Percentiles rank a stretch among this genome's conserved stretches.
These are phyloP conservation scores for Phytophthora fragariaefolia DNA, from an alignment of 352 stramenopile species.

Conservation along the genomic window DNA sequence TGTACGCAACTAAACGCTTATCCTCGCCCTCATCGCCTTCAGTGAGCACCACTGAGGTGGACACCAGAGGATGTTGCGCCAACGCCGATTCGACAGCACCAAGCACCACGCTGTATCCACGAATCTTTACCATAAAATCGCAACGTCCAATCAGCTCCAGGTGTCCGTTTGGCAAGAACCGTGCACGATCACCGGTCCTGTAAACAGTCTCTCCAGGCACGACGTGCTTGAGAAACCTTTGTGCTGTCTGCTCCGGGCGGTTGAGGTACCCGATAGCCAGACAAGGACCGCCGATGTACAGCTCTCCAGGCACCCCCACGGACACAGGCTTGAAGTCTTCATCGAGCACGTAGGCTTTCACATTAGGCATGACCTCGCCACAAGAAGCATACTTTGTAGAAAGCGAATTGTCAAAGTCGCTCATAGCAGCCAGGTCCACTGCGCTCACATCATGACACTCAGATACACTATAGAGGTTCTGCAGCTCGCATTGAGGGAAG, in stretches of 20 bases:
- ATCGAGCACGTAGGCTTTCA: constrained; percentile 80
- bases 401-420: constrained; percentile 71
- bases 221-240: constrained; percentile 79
- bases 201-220: constrained; percentile 87
- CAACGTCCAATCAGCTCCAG: constrained; percentile 94
- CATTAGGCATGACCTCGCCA: constrained; percentile 87
- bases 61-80: constrained; percentile 83
- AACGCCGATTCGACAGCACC: constrained; percentile 92
- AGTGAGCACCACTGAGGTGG: constrained; percentile 90
- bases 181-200: constrained; percentile 91
- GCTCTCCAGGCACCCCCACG: constrained; percentile 72
- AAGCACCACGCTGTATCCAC: constrained; percentile 94
- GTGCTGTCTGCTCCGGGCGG: constrained; percentile 73
- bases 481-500: constrained; percentile 84
- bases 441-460: constrained; percentile 94
- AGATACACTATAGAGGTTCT: constrained; percentile 95
- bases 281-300: constrained; percentile 89
- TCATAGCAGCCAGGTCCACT: constrained; percentile 79
- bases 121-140: constrained; percentile 97
- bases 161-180: constrained; percentile 90
- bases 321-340: constrained; percentile 69
- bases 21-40: constrained; percentile 86
- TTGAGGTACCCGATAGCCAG: constrained; percentile 89
- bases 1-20: constrained; percentile 94
- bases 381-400: constrained; percentile 90